Evolutionary conservation across 495 filamentous ascomycete species (phyloP).

Genomic region (Neurospora pannonica): DNA sequence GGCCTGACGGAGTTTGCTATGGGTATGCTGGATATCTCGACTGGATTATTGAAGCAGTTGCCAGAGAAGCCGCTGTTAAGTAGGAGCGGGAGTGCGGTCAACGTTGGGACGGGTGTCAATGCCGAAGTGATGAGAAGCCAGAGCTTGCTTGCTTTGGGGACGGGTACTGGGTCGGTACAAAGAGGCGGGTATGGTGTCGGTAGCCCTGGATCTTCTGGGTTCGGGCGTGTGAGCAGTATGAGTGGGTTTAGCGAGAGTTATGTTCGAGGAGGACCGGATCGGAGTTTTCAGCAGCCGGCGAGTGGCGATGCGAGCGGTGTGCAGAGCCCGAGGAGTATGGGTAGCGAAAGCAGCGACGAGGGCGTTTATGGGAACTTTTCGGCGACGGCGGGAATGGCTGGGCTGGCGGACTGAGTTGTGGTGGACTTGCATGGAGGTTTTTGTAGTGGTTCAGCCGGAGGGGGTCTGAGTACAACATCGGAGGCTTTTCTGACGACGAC

Average conservation of each 20-base stretch:
- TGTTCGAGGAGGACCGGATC: constrained; percentile 1
- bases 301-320: constrained; percentile 33
- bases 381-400: constrained; percentile 30
- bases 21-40: constrained; percentile 58
- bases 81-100: constrained; percentile 30
- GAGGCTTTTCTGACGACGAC: neutral
- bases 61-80: constrained; percentile 47
- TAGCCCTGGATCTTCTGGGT: neutral
- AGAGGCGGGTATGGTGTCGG: constrained; percentile 7
- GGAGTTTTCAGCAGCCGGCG: constrained; percentile 16
- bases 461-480: neutral
- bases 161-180: constrained; percentile 1
- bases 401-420: constrained; percentile 15
- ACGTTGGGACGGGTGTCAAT: constrained; percentile 34
- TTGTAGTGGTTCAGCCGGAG: neutral
- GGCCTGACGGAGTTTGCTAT: constrained; percentile 67
- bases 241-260: constrained; percentile 14
- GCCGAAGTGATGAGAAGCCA: constrained; percentile 32
- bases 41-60: constrained; percentile 44
- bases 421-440: neutral
- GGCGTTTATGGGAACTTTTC: constrained; percentile 45
- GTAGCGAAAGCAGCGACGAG: constrained; percentile 38
- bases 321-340: constrained; percentile 33
- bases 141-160: constrained; percentile 24
- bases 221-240: constrained; percentile 11